Percentiles rank a stretch among this genome's conserved stretches.
phyloP scores from a whole-genome alignment of 2,329 filamentous ascomycete genomes.

The Simplicillium sp. region DNA sequence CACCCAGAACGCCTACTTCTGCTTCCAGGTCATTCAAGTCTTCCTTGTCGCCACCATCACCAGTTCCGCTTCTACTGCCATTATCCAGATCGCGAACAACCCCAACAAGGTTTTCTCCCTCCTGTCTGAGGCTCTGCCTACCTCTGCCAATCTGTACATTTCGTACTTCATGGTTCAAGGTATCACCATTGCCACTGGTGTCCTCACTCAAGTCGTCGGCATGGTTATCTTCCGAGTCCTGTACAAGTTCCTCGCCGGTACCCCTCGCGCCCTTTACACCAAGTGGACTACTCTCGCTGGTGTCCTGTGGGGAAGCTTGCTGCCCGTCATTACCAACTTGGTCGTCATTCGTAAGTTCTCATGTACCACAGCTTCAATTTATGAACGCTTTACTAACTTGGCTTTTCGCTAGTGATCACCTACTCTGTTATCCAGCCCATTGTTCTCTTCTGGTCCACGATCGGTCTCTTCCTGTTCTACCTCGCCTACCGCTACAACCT shows the following conservation, averaged over 20 bases:
- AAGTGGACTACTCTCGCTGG: slow-evolving; percentile 61
- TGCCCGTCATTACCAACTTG: slow-evolving; percentile 67
- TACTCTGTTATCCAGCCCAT: slow-evolving; percentile 81
- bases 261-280: slow-evolving; percentile 67
- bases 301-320: slow-evolving; percentile 68
- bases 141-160: slow-evolving; percentile 88
- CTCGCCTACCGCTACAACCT: slow-evolving; percentile 81
- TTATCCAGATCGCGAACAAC: slow-evolving; percentile 50
- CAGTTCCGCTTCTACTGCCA: slow-evolving; percentile 67
- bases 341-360: slow-evolving; percentile 51
- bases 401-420: slow-evolving; percentile 37
- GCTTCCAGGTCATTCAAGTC: slow-evolving; percentile 83
- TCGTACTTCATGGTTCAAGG: slow-evolving; percentile 83
- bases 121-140: slow-evolving; percentile 67
- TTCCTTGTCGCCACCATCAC: slow-evolving; percentile 81
- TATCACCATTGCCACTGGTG: slow-evolving; percentile 62
- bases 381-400: slow-evolving; percentile 10
- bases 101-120: slow-evolving; percentile 53
- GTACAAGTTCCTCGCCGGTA: slow-evolving; percentile 64
- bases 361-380: not conserved
- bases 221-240: slow-evolving; percentile 59
- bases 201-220: slow-evolving; percentile 58
- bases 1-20: slow-evolving; percentile 86
- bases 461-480: slow-evolving; percentile 73
- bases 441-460: slow-evolving; percentile 68